Evolutionary conservation across 2,329 filamentous ascomycete genomes (phyloP).

Genomic region (Talaromyces funiculosus): DNA sequence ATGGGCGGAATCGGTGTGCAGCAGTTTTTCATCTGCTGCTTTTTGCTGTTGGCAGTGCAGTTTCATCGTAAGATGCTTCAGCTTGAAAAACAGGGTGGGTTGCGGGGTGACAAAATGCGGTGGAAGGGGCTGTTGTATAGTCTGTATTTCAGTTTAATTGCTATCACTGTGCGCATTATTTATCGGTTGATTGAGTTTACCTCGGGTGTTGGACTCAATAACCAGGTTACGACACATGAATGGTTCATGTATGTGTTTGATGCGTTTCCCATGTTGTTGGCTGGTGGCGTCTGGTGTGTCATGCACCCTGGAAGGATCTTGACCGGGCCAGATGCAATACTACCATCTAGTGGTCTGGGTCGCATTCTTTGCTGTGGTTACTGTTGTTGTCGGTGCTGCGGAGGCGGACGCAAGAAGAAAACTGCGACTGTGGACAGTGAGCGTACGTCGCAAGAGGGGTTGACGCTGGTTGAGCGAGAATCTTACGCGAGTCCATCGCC

Average conservation of each 20-base stretch:
- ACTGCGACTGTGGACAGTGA: neutral
- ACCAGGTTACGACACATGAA: slow-evolving; percentile 55
- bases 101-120: neutral
- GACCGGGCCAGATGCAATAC: neutral
- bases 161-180: slow-evolving; percentile 52
- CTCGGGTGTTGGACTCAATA: slow-evolving; percentile 29
- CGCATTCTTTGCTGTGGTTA: slow-evolving; percentile 7
- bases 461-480: neutral
- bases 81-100: neutral
- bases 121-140: slow-evolving; percentile 37
- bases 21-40: slow-evolving; percentile 47
- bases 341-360: slow-evolving; percentile 1
- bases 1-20: slow-evolving; percentile 44
- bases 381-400: slow-evolving; percentile 1
- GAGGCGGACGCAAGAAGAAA: neutral
- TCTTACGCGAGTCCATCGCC: neutral
- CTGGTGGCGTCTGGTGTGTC: neutral
- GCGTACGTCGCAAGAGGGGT: neutral
- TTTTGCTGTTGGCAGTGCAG: slow-evolving; percentile 43
- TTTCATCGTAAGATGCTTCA: slow-evolving; percentile 44
- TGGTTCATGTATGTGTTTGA: slow-evolving; percentile 50
- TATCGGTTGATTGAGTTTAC: slow-evolving; percentile 58
- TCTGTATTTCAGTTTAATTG: slow-evolving; percentile 47
- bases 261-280: slow-evolving; percentile 49
- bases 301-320: neutral